Evolutionary conservation across 1,284 basidiomycete species (phyloP).

Genomic region (Heterobasidion occidentale): DNA sequence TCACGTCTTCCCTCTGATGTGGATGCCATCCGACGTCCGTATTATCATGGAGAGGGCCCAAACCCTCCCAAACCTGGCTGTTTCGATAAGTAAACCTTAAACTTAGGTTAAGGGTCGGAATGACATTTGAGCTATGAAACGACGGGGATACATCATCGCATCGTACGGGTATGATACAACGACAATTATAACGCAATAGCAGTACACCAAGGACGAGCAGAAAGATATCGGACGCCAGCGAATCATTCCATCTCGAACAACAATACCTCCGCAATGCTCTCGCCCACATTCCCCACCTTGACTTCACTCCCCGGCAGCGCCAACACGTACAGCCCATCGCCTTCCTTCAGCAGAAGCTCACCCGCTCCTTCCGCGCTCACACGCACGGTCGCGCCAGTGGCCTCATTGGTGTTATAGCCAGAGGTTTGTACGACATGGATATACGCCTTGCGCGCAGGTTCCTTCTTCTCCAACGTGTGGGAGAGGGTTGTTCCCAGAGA

Average conservation of each 20-base stretch:
- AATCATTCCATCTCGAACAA: constrained; percentile 59
- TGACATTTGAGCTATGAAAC: no score
- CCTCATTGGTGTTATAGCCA: constrained; percentile 57
- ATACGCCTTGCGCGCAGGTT: constrained; percentile 40
- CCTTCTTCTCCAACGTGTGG: constrained; percentile 30
- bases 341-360: constrained; percentile 45
- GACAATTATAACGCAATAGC: no score
- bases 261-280: constrained; percentile 55
- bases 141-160: no score
- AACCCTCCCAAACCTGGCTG: no score
- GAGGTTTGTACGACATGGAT: constrained; percentile 70
- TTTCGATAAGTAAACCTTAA: no score
- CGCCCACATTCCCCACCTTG: constrained; percentile 52
- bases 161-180: no score
- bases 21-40: background rate
- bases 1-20: background rate
- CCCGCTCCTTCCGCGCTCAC: constrained; percentile 23
- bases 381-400: constrained; percentile 43
- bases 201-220: background rate
- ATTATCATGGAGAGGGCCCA: no score
- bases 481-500: constrained; percentile 42
- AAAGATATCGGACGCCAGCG: background rate
- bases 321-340: constrained; percentile 66
- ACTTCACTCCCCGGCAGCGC: constrained; percentile 37
- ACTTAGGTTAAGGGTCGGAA: no score